Base-by-base conservation (phyloP, 2,329 filamentous ascomycete species). In the Trichophyton simii region DNA sequence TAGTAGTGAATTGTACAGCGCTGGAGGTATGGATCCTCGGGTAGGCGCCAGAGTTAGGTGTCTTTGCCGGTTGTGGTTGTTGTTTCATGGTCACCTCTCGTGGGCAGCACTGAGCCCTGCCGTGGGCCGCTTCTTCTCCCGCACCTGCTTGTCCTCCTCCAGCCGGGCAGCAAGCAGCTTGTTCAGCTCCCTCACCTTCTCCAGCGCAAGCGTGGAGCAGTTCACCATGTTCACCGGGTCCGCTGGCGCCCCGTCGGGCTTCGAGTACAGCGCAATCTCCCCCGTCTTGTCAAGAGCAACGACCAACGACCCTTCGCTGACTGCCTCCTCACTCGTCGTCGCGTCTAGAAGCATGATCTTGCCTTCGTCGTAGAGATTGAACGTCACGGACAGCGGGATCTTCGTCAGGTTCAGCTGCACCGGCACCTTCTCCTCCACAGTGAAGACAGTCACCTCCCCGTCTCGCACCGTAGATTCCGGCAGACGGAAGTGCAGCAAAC, bases 391-490 rank as follows among this genome's bases (percentile, higher is more conserved):
- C 60, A 96, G 87, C 0, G 94, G 94, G 67, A 89, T 88, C 75
- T 97, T 94, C 66, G 96, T 83, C 79, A 96, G 89, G 68, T 89
- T 91, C 64, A 99, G 80, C 55, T 90, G 86, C 54, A 96, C 89
- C 0, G 92, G 92, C 65, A 96, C 91, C 65, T 94, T 82, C 77
- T 99, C 92, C 11, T 88, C 85, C 2, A 87, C 75, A 1, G 87
- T 88, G 76, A 92, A 95, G 50, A 97, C 84, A 1, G 88, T 95
- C 65, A 96, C 83, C 34, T 84, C 83, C 68, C 91, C 91, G 62
- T 89, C 90, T 68, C 91, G 87, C 38, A 96, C 88, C 67, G 86
- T 86, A 4, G 91, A 89, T 72, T 97, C 94, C 1, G 91, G 91
- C 70, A 91, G 87, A 64, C 89, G 84, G 76, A 96, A 99, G 76